A percentile compares a stretch with the other conserved stretches of the same genome.
Evolutionary conservation across 2,329 filamentous ascomycete species (phyloP).

Genomic region (Xylaria multiplex): DNA sequence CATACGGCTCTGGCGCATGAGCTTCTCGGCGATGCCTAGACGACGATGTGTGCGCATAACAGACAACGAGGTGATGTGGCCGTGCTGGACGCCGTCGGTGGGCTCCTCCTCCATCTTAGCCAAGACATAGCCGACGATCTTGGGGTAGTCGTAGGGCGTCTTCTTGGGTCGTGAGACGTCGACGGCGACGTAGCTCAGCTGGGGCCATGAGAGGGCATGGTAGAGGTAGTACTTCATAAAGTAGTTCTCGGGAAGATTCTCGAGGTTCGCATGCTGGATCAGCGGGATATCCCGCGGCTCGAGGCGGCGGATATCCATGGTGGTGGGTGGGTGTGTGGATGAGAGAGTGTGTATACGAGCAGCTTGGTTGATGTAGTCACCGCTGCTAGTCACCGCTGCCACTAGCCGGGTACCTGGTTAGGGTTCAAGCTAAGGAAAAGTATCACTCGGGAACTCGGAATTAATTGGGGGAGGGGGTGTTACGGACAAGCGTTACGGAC

Average conservation of each 20-base stretch:
- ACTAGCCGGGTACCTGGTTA: too few species aligned
- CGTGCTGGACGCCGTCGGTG: slow-evolving; percentile 87
- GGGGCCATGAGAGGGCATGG: slow-evolving; percentile 97
- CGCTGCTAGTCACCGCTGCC: neutral
- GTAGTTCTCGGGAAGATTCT: slow-evolving; percentile 99
- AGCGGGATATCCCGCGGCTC: slow-evolving; percentile 85
- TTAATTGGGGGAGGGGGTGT: neutral
- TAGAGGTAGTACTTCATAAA: slow-evolving; percentile 99
- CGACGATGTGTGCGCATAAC: slow-evolving; percentile 96
- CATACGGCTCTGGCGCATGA: slow-evolving; percentile 96
- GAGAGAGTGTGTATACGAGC: neutral
- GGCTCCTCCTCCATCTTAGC: slow-evolving; percentile 99
- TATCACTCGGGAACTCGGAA: too few species aligned
- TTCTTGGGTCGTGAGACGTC: slow-evolving; percentile 84
- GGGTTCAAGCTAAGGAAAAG: too few species aligned
- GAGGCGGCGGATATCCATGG: slow-evolving; percentile 91
- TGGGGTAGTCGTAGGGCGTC: slow-evolving; percentile 87
- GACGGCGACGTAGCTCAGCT: slow-evolving; percentile 95
- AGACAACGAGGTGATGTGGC: slow-evolving; percentile 93
- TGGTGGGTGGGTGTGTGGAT: neutral
- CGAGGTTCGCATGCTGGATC: slow-evolving; percentile 98
- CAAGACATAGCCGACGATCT: slow-evolving; percentile 98
- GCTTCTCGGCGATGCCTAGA: slow-evolving; percentile 92
- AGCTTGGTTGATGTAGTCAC: neutral
- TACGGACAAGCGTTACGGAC: slow-evolving; percentile 24